phyloP scores from a whole-genome alignment of 192 early-diverging fungal genomes.

The Podila verticillata region DNA sequence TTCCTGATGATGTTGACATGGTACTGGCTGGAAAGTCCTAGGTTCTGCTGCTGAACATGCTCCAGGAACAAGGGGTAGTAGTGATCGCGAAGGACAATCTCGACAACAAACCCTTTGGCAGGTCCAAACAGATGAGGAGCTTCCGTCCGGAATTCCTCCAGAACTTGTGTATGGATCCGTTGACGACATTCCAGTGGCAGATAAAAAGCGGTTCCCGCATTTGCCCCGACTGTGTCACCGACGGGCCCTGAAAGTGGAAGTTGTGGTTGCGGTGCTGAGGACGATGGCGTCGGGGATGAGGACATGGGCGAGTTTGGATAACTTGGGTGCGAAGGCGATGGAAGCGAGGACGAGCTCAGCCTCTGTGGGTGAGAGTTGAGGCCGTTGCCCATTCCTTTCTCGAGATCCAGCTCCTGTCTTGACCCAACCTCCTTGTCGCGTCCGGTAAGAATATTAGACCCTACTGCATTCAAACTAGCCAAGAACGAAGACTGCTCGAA shows the following conservation, averaged over 20 bases:
- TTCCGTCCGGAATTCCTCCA: slow-evolving; percentile 34
- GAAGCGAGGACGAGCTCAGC: background rate
- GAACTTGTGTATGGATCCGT: slow-evolving; percentile 36
- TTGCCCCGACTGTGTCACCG: slow-evolving; percentile 14
- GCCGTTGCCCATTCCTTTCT: background rate
- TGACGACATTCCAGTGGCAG: slow-evolving; percentile 41
- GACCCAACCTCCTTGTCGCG: background rate
- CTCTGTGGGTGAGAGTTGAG: background rate
- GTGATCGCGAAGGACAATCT: slow-evolving; percentile 40
- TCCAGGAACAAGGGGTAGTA: slow-evolving; percentile 47
- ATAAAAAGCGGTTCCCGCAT: slow-evolving; percentile 30
- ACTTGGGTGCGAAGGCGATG: background rate
- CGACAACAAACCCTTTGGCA: slow-evolving; percentile 48
- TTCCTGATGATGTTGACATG: slow-evolving; percentile 27
- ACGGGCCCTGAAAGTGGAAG: background rate
- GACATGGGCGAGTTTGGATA: background rate
- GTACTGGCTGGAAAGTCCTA: slow-evolving; percentile 14
- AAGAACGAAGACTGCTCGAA: slow-evolving; percentile 13
- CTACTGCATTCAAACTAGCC: background rate
- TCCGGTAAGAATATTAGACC: background rate
- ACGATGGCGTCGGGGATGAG: background rate
- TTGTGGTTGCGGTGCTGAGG: background rate
- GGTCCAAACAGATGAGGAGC: slow-evolving; percentile 39
- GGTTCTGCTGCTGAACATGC: slow-evolving; percentile 35
- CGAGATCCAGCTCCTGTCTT: background rate